Conservation (phyloP, 371 early-diverging fungal genomes). For the Capillidium heterosporum region DNA sequence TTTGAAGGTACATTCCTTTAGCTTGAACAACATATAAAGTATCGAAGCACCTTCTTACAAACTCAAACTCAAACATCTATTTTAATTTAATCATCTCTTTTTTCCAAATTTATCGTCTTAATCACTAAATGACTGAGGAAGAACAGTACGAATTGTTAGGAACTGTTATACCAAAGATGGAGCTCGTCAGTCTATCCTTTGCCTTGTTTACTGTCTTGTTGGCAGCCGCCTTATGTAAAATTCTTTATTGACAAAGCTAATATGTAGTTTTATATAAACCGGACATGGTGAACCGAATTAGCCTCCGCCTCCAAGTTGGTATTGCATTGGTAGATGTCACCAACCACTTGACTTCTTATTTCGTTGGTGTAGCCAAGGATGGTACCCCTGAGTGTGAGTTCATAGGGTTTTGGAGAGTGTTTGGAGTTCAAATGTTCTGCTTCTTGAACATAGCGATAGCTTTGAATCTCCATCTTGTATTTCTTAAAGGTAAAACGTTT, state of each 20-base stretch:
- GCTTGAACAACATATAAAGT: neutral
- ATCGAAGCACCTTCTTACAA: too few species aligned
- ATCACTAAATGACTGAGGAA: too few species aligned
- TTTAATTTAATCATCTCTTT: too few species aligned
- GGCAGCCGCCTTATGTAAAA: too few species aligned
- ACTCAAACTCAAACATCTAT: too few species aligned
- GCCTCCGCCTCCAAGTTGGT: neutral
- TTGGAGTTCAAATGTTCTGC: neutral
- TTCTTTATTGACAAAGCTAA: too few species aligned
- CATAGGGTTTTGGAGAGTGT: neutral
- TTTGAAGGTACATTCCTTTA: neutral
- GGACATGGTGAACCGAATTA: neutral
- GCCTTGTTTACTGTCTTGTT: too few species aligned
- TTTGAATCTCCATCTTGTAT: neutral
- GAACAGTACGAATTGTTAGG: too few species aligned
- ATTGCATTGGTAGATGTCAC: neutral
- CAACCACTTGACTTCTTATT: neutral
- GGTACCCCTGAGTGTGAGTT: neutral
- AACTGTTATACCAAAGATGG: too few species aligned
- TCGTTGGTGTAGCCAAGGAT: neutral
- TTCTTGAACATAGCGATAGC: conserved; percentile 3
- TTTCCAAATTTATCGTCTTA: too few species aligned
- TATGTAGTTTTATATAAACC: neutral
- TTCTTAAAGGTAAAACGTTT: neutral
- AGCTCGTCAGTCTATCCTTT: too few species aligned